Base-by-base conservation (phyloP, 345 rosid genomes). In the Citrus sp. region DNA sequence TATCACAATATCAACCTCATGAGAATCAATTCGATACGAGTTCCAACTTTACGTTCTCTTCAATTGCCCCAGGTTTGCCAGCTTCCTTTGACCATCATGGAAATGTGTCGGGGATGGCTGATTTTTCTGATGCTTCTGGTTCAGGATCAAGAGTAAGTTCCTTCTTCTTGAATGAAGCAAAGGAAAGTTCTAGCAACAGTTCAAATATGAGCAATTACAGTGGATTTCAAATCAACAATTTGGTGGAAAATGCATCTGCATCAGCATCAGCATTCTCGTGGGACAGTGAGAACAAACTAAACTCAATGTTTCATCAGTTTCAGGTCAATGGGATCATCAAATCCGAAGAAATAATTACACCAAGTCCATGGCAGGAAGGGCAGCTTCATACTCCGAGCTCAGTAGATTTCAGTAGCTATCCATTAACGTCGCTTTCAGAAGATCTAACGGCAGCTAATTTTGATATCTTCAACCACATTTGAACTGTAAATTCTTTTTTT, bases 371-470 rank as follows among this genome's bases (percentile, higher is more conserved):
- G 90, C 83, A 80, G 30, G 80, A 82, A 28, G 85, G 77, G 1
- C 85, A 66, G 30, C 73, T 85, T 49, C 85, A 83, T 18, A 19
- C 75, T 68, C 87, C 83, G 54, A 70, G 71, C 55, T 81, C 87
- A 58, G 85, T 79, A 81, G 84, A 84, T 79, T 87, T 87, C 86
- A 59, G 80, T 84, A 87, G 86, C 86, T 88, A 77, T 82, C 91
- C 83, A 9, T 73, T 90, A 78, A 82, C 89, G 63, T 90, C 87
- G 25, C 82, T 88, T 9, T 90, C 93, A 70, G 88, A 88, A 66
- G 91, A 85, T 87, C 82, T 86, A 86, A 80, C 90, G 59, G 87
- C 42, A 65, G 81, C 78, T 10, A 81, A 78, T 80, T 88, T 88
- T 67, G 90, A 87, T 80, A 82, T 80, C 80, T 87, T 86, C 83